These are phyloP conservation scores for Pseudogymnoascus verrucosus DNA, from an alignment of 2,329 filamentous ascomycete species.

Conservation along the genomic window DNA sequence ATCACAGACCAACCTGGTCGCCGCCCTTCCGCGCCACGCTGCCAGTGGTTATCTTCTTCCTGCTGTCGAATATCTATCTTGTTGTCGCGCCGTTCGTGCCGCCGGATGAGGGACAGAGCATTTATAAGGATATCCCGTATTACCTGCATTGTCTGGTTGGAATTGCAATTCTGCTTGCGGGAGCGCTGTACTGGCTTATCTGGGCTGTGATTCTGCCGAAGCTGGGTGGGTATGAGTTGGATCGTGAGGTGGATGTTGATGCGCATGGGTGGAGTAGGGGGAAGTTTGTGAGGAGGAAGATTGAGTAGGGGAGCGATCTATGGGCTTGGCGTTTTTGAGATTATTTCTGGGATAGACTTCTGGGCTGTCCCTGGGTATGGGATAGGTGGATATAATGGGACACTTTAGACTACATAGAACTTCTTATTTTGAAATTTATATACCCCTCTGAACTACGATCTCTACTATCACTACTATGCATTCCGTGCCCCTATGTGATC, in stretches of 20 bases:
- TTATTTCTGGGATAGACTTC: neutral
- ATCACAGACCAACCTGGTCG: conserved; percentile 43
- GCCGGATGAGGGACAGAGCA: conserved; percentile 41
- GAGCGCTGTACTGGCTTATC: conserved; percentile 47
- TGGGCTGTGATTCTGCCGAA: conserved; percentile 46
- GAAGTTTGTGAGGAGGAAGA: conserved; percentile 35
- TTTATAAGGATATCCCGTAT: conserved; percentile 48
- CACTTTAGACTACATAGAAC: neutral
- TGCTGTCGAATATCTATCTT: conserved; percentile 53
- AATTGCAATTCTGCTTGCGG: conserved; percentile 44
- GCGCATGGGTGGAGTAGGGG: conserved; percentile 57
- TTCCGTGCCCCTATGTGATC: neutral
- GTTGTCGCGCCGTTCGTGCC: conserved; percentile 52
- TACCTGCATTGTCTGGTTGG: conserved; percentile 51
- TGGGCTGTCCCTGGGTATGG: neutral
- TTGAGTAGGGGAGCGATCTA: neutral
- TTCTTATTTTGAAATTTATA: neutral
- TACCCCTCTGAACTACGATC: neutral
- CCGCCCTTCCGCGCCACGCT: conserved; percentile 47
- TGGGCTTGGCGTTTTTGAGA: neutral
- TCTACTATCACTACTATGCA: neutral
- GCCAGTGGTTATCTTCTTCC: conserved; percentile 49
- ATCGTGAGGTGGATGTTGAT: conserved; percentile 46
- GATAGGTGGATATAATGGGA: neutral
- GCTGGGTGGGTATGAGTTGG: conserved; percentile 46